These are phyloP conservation scores for Scheffersomyces segobiensis DNA, from an alignment of 1,139 yeast genomes.

Conservation along the genomic window DNA sequence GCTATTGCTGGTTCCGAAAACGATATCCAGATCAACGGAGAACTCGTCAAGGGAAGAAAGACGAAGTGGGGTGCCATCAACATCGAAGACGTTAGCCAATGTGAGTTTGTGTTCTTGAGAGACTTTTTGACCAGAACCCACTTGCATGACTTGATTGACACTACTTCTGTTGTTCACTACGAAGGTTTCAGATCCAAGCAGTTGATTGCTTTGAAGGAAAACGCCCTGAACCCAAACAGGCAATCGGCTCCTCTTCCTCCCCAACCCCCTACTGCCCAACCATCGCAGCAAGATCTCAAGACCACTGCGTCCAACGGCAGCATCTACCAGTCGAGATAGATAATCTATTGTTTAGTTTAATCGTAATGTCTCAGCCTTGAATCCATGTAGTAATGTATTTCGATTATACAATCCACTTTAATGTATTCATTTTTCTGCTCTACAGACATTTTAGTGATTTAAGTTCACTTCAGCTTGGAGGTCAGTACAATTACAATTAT, in stretches of 20 bases:
- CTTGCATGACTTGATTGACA: constrained; percentile 91
- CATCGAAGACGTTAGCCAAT: constrained; percentile 91
- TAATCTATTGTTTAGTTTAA: neutral
- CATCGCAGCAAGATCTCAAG: constrained; percentile 8
- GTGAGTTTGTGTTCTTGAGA: constrained; percentile 91
- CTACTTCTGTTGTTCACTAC: constrained; percentile 85
- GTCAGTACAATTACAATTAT: no score
- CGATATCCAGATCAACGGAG: constrained; percentile 73
- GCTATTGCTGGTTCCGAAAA: constrained; percentile 94
- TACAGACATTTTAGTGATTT: no score
- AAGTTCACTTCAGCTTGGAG: no score
- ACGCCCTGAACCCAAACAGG: constrained; percentile 53
- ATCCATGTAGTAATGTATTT: no score
- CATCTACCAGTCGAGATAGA: constrained; percentile 7
- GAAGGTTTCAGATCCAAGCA: constrained; percentile 94
- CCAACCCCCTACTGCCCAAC: constrained; percentile 5
- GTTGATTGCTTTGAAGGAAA: constrained; percentile 90
- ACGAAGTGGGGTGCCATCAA: constrained; percentile 92
- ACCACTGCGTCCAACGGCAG: constrained; percentile 7
- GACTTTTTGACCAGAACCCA: constrained; percentile 95
- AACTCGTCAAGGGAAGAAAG: constrained; percentile 82
- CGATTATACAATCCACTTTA: no score
- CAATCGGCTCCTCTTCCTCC: constrained; percentile 9
- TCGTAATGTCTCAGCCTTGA: neutral
- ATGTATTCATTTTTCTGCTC: no score